Percentiles rank a stretch among this genome's conserved stretches.
These are phyloP conservation scores for Malus orientalis DNA, from an alignment of 306 rosid species.

Conservation along the genomic window DNA sequence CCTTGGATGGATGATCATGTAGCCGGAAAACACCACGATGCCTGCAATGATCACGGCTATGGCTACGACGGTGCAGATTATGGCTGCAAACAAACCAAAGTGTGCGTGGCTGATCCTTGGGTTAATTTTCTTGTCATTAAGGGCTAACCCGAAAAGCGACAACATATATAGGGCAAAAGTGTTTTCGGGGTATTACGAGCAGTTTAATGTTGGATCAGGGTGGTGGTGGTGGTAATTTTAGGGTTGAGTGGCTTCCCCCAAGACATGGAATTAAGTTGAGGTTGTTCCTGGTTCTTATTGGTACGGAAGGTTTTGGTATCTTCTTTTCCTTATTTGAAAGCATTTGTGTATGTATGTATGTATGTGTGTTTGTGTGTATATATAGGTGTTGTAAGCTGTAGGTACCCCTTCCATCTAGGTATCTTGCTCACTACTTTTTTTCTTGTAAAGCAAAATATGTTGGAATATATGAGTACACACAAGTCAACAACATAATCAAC, in stretches of 20 bases:
- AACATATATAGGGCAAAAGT: slow-evolving; percentile 22
- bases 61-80: slow-evolving; percentile 57
- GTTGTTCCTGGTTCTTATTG: slow-evolving; percentile 33
- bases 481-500: no score
- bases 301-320: slow-evolving; percentile 86
- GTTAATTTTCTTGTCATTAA: slow-evolving; percentile 10
- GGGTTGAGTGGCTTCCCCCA: slow-evolving; percentile 6
- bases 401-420: slow-evolving; percentile 5
- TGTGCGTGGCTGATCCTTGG: slow-evolving; percentile 29
- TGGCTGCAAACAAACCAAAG: slow-evolving; percentile 48
- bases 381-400: no score
- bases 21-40: slow-evolving; percentile 43
- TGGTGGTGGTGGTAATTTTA: background rate
- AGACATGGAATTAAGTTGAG: slow-evolving; percentile 10
- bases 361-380: no score
- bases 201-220: slow-evolving; percentile 17
- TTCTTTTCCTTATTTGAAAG: slow-evolving; percentile 62
- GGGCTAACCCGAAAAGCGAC: slow-evolving; percentile 3
- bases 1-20: slow-evolving; percentile 63
- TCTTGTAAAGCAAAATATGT: slow-evolving; percentile 17
- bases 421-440: slow-evolving; percentile 11
- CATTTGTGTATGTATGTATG: slow-evolving; percentile 8
- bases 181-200: background rate
- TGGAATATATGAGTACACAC: no score
- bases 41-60: slow-evolving; percentile 47